Percentiles rank a stretch among this genome's conserved stretches.
Evolutionary conservation across 1,284 basidiomycete genomes (phyloP).

Genomic region (Microbotryum intermedium): DNA sequence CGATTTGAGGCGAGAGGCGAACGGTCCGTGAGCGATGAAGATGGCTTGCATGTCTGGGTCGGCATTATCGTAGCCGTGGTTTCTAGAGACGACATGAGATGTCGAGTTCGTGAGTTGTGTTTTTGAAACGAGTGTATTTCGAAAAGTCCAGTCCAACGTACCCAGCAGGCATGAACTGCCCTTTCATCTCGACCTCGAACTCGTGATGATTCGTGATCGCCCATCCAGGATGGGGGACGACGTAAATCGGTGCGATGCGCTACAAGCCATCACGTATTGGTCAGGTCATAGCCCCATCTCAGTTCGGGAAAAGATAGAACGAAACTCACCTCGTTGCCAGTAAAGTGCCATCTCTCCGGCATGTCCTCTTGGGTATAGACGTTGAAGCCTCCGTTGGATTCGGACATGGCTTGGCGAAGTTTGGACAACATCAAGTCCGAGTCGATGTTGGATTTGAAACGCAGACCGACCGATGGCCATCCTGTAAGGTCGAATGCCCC

Average conservation of each 20-base stretch:
- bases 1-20: slow-evolving; percentile 58
- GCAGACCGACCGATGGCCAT: slow-evolving; percentile 75
- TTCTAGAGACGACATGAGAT: slow-evolving; percentile 39
- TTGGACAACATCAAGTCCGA: slow-evolving; percentile 49
- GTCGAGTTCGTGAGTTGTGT: neutral
- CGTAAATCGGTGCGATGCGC: slow-evolving; percentile 77
- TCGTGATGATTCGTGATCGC: slow-evolving; percentile 51
- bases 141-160: slow-evolving; percentile 44
- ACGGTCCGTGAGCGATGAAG: slow-evolving; percentile 82
- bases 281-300: no score
- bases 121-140: neutral
- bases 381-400: slow-evolving; percentile 55
- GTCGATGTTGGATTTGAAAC: slow-evolving; percentile 56
- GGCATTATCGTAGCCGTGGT: slow-evolving; percentile 74
- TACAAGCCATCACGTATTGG: neutral
- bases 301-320: neutral
- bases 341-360: slow-evolving; percentile 70
- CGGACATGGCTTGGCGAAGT: slow-evolving; percentile 47
- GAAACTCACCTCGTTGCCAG: slow-evolving; percentile 44
- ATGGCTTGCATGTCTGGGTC: slow-evolving; percentile 72
- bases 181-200: slow-evolving; percentile 46
- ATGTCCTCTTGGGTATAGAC: slow-evolving; percentile 73
- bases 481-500: slow-evolving; percentile 41
- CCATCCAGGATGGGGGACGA: slow-evolving; percentile 68
- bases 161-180: slow-evolving; percentile 46